Conservation (phyloP, 192 early-diverging fungal species). For the Coemansia sp. region DNA sequence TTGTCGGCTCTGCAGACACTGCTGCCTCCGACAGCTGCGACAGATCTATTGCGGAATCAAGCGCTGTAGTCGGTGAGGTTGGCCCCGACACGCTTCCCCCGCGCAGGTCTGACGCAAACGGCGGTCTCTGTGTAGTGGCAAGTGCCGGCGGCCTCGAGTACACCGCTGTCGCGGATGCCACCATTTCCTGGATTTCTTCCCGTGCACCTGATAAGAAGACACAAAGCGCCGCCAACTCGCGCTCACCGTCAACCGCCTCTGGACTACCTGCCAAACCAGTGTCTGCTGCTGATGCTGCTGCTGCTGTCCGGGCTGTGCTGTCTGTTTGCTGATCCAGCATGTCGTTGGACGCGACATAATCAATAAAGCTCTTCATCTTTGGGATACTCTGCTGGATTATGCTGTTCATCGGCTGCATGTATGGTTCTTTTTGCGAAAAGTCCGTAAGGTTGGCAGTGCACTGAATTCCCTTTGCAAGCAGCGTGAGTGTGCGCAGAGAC, state of each 20-base stretch:
- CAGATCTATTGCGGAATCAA: background rate
- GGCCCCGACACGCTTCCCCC: background rate
- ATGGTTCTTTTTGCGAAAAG: constrained; percentile 64
- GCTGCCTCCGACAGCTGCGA: background rate
- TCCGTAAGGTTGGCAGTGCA: constrained; percentile 67
- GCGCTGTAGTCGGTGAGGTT: constrained; percentile 4
- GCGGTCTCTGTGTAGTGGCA: background rate
- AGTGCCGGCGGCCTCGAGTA: background rate
- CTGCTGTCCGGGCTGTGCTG: background rate
- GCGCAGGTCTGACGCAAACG: background rate
- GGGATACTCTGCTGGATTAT: constrained; percentile 64
- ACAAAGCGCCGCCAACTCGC: constrained; percentile 44
- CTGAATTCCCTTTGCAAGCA: constrained; percentile 74
- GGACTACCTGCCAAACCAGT: background rate
- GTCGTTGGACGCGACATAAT: constrained; percentile 46
- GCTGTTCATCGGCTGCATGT: constrained; percentile 66
- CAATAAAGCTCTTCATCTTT: constrained; percentile 63
- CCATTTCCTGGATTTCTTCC: constrained; percentile 12
- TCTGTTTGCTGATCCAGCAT: background rate
- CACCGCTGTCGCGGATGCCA: background rate
- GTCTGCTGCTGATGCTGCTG: background rate
- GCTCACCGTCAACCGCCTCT: constrained; percentile 28
- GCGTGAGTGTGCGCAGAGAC: constrained; percentile 63
- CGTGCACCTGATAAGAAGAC: constrained; percentile 25
- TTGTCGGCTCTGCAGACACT: background rate